Base-by-base conservation (phyloP, 2,329 filamentous ascomycete genomes). In the Endothia cerciana region DNA sequence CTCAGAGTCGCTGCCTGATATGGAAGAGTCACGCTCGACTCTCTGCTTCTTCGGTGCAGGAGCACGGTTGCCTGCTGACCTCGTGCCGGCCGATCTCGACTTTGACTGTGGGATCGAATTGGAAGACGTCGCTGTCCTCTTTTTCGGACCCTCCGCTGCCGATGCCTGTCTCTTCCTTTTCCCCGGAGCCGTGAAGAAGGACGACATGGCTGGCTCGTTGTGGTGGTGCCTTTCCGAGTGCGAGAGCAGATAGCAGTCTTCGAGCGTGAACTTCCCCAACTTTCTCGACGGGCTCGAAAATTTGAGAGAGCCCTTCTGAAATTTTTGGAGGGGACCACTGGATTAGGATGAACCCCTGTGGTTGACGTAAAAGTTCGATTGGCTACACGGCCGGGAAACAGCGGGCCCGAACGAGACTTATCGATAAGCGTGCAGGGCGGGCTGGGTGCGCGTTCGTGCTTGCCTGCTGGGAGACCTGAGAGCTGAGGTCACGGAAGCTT, bases 131-230 rank as follows among this genome's bases (percentile, higher is more conserved):
- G 83, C 83, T 68, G 83, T 73, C 75, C 86, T 82, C 74, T 89
- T 90, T 77, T 88, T 88, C 1, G 87, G 84, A 6, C 77, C 78
- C 60, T 87, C 83, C 19, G 81, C 75, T 33, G 84, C 83, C 65
- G 66, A 66, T 13, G 81, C 77, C 7, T 82, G 74, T 68, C 94
- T 86, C 84, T 98, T 98, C 73, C 95, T 86, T 85, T 98, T 98
- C 81, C 91, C 91, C 6, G 95, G 93, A 47, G 90, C 83, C 61
- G 94, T 97, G 80, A 99, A 99, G 80, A 98, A 99, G 47, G 94
- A 97, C 74, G 94, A 97, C 94, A 97, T 96, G 71, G 70, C 81
- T 61, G 64, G 72, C 73, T 69, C 65, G 68, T 70, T 70, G 72
- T 67, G 63, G 68, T 69, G 61, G 53, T 49, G 63, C 55, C 58